Percentiles rank a stretch among this genome's conserved stretches.
phyloP scores from a whole-genome alignment of 2,329 filamentous ascomycete species.

The Fusarium fracticaudum region DNA sequence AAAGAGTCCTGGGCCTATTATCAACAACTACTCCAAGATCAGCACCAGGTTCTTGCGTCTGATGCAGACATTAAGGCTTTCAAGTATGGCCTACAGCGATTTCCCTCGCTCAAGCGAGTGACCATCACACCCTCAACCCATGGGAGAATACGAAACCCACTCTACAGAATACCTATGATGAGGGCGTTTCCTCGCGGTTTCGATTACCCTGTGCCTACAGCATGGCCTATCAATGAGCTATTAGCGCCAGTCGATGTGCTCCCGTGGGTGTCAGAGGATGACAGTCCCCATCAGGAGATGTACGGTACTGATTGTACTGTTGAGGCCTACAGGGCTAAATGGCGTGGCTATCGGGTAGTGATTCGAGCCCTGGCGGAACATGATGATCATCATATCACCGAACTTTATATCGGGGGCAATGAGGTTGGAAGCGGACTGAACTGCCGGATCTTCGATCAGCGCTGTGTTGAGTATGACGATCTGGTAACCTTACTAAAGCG shows the following conservation, averaged over 20 bases:
- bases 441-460: neutral
- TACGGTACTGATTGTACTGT: neutral
- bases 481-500: neutral
- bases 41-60: neutral
- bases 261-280: neutral
- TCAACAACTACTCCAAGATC: neutral
- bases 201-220: neutral
- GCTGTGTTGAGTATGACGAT: neutral
- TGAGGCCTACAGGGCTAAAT: neutral
- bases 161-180: slow-evolving; percentile 4
- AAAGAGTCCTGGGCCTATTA: neutral
- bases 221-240: neutral
- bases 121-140: neutral
- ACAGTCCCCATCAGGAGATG: neutral
- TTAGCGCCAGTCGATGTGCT: neutral
- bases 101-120: neutral
- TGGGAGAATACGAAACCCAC: neutral
- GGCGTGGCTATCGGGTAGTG: neutral
- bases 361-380: neutral
- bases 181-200: neutral
- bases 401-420: neutral
- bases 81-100: neutral
- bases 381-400: neutral
- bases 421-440: neutral
- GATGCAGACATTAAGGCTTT: neutral